Base-by-base conservation (phyloP, 2,329 filamentous ascomycete species). In the Beauveria sp. region DNA sequence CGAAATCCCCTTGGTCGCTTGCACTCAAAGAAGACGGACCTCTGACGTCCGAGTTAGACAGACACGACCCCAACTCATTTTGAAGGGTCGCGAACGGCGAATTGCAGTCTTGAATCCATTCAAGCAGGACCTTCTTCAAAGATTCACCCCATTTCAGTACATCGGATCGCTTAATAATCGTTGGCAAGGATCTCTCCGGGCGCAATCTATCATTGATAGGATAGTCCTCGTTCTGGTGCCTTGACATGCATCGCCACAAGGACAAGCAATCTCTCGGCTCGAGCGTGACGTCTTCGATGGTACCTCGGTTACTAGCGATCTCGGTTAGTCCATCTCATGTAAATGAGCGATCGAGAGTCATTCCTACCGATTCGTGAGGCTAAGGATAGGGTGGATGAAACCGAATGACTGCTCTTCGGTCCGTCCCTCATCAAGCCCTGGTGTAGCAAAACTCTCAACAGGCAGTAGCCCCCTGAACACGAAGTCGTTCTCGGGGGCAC, bases 211-310 rank as follows among this genome's bases (percentile, higher is more conserved):
- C 68, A 2, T 79, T 75, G 1, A 90, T 69, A 0, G 77, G 76
- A 66, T 80, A 86, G 0, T 75, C 66, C 2, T 71, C 64, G 0
- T 75, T 85, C 67, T 86, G 78, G 55, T 82, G 74, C 64, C 83
- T 82, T 0, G 72, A 70, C 85, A 92, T 87, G 7, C 78, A 77
- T 61, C 81, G 76, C 83, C 86, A 92, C 0, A 92, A 73, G 1
- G 75, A 78, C 7, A 87, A 76, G 66, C 88, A 91, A 69, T 92
- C 89, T 37, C 87, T 79, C 8, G 89, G 82, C 68, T 92, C 89
- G 1, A 93, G 75, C 28, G 76, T 81, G 10, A 91, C 75, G 71
- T 92, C 89, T 34, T 85, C 80, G 0, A 90, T 83, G 20, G 88
- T 82, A 0, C 81, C 84, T n/a, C 83, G 78, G 43, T 80, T 81